Evolutionary conservation across 2,329 filamentous ascomycete species (phyloP).

Genomic region (Sphaerostilbella broomeana): DNA sequence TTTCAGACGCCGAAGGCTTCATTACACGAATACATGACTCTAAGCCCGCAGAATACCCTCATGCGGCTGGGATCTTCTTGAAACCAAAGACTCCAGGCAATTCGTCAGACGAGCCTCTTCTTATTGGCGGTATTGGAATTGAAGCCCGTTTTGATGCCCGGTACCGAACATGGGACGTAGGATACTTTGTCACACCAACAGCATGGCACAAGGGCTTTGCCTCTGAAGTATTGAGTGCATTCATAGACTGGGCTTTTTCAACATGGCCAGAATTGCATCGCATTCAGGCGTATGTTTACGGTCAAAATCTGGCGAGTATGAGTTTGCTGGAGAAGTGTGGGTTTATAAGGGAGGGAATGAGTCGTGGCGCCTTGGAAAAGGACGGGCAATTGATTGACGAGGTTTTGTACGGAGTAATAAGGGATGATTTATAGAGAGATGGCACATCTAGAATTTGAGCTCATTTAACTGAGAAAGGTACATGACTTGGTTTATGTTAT

Average conservation of each 20-base stretch:
- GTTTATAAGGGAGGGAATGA: constrained; percentile 34
- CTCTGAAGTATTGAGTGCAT: constrained; percentile 32
- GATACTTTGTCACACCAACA: constrained; percentile 40
- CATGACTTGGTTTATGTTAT: too few species aligned
- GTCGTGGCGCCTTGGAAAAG: constrained; percentile 37
- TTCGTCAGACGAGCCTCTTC: constrained; percentile 16
- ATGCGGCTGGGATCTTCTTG: constrained; percentile 28
- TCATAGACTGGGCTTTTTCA: constrained; percentile 39
- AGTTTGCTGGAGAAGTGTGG: constrained; percentile 33
- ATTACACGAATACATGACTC: constrained; percentile 20
- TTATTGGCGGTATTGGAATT: constrained; percentile 38
- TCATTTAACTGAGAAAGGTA: too few species aligned
- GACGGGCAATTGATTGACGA: constrained; percentile 33
- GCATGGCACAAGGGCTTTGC: constrained; percentile 42
- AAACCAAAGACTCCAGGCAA: constrained; percentile 24
- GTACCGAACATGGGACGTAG: constrained; percentile 39
- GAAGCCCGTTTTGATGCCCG: constrained; percentile 31
- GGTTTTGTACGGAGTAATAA: constrained; percentile 32
- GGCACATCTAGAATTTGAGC: too few species aligned
- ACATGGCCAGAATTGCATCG: constrained; percentile 31
- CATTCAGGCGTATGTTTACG: constrained; percentile 23
- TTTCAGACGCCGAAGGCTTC: constrained; percentile 33
- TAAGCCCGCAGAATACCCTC: constrained; percentile 21
- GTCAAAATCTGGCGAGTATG: constrained; percentile 35
- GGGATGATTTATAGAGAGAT: constrained; percentile 25